Evolutionary conservation across 2,329 filamentous ascomycete species (phyloP), one percentile per base, ranked within the genome.

Genomic region (Zasmidium cellare): DNA sequence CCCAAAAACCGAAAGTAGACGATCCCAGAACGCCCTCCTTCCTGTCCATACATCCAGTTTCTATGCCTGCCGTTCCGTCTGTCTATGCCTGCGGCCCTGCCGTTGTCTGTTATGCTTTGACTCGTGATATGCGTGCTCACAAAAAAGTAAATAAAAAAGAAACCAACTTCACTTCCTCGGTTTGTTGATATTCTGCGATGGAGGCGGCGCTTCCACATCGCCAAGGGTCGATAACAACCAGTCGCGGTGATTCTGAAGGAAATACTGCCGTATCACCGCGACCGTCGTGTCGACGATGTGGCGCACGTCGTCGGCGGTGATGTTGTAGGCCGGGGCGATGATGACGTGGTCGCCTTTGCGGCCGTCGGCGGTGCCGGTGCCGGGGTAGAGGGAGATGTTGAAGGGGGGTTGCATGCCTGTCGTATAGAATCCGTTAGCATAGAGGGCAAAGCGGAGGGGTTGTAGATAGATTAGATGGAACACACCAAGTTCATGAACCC

Each of bases 321-420:
- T 78, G 46, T 83, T 90, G 72, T 86, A 91, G 0, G 89, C 81
- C 3, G 89, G 89, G 1, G 87, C 83, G 11, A 92, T 67, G 23
- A 92, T 78, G 35, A 91, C 76, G 70, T 90, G 87, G 67, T 92
- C 89, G 9, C 89, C 88, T 1, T 70, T 69, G n/a, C 71, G 68
- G 1, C 82, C 78, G 46, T 89, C 85, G 0, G 77, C 82, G 0
- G 84, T 85, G 1, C 87, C 87, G 0, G 76, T 75, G 0, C 86
- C 87, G 1, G 85, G 84, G 68, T 90, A 91, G 2, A 90, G 67
- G 2, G 80, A 80, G 61, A 89, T 82, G 55, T 77, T 78, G 65
- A 82, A 79, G 3, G 73, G 72, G 14, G 70, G 61, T 49, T 71
- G 67, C 60, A 79, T 70, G 22, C 75, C 78, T 80, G 55, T 23